These are phyloP conservation scores for Fusarium torreyae DNA, from an alignment of 2,329 filamentous ascomycete species.

Conservation along the genomic window DNA sequence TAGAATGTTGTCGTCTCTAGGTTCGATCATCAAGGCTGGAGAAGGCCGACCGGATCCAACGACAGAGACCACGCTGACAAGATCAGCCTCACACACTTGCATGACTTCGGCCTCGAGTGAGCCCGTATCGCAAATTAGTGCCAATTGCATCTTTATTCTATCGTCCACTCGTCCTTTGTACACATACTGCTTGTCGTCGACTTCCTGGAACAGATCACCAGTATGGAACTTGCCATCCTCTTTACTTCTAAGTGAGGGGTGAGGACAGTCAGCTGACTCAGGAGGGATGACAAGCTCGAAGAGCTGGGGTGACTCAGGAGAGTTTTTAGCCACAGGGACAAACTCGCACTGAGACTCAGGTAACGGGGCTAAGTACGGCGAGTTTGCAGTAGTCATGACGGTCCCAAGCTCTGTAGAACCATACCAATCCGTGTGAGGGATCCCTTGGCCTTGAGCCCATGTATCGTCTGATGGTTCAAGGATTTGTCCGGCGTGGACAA, in stretches of 20 bases:
- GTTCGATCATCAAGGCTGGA: conserved; percentile 7
- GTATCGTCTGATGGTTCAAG: conserved; percentile 1
- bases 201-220: conserved; percentile 12
- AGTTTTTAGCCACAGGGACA: not conserved
- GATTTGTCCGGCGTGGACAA: conserved; percentile 8
- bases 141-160: conserved; percentile 20
- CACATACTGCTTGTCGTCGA: not conserved
- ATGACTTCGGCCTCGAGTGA: conserved; percentile 18
- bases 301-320: not conserved
- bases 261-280: conserved; percentile 14
- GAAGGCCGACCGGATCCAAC: conserved; percentile 16
- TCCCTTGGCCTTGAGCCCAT: conserved; percentile 1
- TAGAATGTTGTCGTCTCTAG: not conserved
- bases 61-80: conserved; percentile 2
- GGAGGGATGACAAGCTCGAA: conserved; percentile 10
- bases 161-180: conserved; percentile 22
- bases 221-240: conserved; percentile 7
- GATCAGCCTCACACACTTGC: conserved; percentile 11
- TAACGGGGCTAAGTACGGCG: not conserved
- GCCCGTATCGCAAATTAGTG: not conserved
- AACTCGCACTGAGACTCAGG: conserved; percentile 7
- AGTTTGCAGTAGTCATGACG: not conserved
- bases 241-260: not conserved
- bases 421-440: not conserved
- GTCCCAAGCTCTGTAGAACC: conserved; percentile 16